These are phyloP conservation scores for Fusarium napiforme DNA, from an alignment of 2,329 filamentous ascomycete genomes.

Conservation along the genomic window DNA sequence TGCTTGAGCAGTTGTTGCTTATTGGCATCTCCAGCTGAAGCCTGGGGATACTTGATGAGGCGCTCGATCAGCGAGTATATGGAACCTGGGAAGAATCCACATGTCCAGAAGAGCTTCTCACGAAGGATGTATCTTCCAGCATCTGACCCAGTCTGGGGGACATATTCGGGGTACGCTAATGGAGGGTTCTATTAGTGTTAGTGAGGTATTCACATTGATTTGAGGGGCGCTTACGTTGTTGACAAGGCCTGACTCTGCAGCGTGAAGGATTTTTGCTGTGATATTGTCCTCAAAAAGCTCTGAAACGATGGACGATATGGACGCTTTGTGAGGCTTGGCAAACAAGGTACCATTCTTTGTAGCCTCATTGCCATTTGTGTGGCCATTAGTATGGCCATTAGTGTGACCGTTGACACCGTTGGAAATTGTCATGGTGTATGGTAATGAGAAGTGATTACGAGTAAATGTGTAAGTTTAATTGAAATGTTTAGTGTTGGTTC, in stretches of 20 bases:
- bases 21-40: conserved; percentile 17
- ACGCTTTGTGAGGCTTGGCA: background rate
- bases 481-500: background rate
- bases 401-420: background rate
- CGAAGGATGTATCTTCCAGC: conserved; percentile 35
- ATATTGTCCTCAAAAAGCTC: conserved; percentile 38
- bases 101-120: conserved; percentile 50
- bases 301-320: background rate
- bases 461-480: background rate
- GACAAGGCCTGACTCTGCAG: conserved; percentile 15
- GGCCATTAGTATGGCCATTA: background rate
- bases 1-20: conserved; percentile 39
- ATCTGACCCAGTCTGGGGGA: conserved; percentile 27
- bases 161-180: conserved; percentile 37
- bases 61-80: conserved; percentile 51
- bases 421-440: background rate
- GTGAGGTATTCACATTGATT: fast-evolving
- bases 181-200: conserved; percentile 28
- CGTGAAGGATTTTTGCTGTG: conserved; percentile 32
- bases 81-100: conserved; percentile 53
- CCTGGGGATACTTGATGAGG: conserved; percentile 46
- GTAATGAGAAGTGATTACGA: background rate
- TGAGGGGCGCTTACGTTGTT: conserved; percentile 16
- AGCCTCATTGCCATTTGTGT: background rate
- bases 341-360: background rate